Evolutionary conservation across 768 basidiomycete genomes (phyloP).

Genomic region (Kwoniella botswanensis): DNA sequence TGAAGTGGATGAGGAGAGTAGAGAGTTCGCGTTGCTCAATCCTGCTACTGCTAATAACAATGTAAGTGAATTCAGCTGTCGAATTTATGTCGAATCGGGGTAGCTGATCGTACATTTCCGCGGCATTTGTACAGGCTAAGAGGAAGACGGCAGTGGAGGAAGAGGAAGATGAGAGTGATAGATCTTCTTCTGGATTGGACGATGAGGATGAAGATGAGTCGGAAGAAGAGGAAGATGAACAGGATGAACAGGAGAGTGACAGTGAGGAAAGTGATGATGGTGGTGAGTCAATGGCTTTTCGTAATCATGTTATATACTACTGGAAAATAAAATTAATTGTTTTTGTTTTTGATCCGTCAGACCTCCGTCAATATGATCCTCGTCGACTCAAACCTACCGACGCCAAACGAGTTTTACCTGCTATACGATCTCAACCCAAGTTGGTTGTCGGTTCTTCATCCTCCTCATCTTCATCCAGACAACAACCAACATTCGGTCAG

Average conservation of each 20-base stretch:
- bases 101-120: conserved; percentile 5
- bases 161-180: conserved; percentile 86
- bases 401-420: not conserved
- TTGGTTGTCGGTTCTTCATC: conserved; percentile 27
- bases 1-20: conserved; percentile 81
- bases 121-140: conserved; percentile 40
- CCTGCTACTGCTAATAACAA: conserved; percentile 73
- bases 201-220: conserved; percentile 42
- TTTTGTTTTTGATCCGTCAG: too few species aligned
- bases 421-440: conserved; percentile 18
- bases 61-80: conserved; percentile 54
- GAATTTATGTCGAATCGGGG: not conserved
- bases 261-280: conserved; percentile 35
- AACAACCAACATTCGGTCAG: conserved; percentile 52
- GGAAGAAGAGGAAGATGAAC: conserved; percentile 38
- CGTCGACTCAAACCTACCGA: conserved; percentile 39
- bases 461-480: conserved; percentile 15
- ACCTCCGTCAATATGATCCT: conserved; percentile 52
- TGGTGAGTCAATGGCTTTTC: conserved; percentile 30
- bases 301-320: too few species aligned
- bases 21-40: conserved; percentile 91
- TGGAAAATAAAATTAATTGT: too few species aligned
- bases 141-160: conserved; percentile 82
- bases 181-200: conserved; percentile 53
- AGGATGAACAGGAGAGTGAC: conserved; percentile 24